Evolutionary conservation across 2,329 filamentous ascomycete genomes (phyloP).

Genomic region (Fonsecaea nubica): DNA sequence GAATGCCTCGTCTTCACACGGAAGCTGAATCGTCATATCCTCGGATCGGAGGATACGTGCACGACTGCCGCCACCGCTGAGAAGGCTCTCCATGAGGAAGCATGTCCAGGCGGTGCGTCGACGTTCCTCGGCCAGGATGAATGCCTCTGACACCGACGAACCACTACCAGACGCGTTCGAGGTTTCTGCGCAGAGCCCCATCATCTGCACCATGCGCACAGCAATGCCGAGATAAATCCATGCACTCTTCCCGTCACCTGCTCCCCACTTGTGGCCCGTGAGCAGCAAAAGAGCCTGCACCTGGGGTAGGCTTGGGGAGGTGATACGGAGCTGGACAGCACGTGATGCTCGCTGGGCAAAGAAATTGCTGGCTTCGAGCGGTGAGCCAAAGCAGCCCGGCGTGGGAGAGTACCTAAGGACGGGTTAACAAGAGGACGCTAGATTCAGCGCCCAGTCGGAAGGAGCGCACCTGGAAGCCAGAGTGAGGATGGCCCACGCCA

Average conservation of each 20-base stretch:
- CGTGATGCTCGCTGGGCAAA: neutral
- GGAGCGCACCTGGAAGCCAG: neutral
- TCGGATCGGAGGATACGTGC: neutral
- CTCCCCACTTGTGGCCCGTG: conserved; percentile 1
- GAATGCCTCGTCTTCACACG: neutral
- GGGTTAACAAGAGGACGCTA: neutral
- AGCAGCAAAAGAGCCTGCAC: neutral
- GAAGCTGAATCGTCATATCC: conserved; percentile 3
- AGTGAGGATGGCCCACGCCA: conserved; percentile 1
- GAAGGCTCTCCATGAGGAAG: conserved; percentile 7
- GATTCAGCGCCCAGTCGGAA: neutral
- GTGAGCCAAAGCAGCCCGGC: neutral
- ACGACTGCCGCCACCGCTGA: neutral
- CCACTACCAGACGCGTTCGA: neutral
- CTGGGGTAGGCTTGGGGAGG: neutral
- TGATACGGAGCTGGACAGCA: neutral
- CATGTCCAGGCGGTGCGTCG: neutral
- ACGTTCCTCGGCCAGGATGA: conserved; percentile 2
- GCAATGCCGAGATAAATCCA: conserved; percentile 1
- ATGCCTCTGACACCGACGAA: neutral
- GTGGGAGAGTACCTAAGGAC: neutral
- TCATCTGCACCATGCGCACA: conserved; percentile 3
- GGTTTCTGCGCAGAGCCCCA: neutral
- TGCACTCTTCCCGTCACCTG: neutral
- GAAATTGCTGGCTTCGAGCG: neutral